Base-by-base conservation (phyloP, 345 rosid species). In the Zanthoxylum bungeanum region DNA sequence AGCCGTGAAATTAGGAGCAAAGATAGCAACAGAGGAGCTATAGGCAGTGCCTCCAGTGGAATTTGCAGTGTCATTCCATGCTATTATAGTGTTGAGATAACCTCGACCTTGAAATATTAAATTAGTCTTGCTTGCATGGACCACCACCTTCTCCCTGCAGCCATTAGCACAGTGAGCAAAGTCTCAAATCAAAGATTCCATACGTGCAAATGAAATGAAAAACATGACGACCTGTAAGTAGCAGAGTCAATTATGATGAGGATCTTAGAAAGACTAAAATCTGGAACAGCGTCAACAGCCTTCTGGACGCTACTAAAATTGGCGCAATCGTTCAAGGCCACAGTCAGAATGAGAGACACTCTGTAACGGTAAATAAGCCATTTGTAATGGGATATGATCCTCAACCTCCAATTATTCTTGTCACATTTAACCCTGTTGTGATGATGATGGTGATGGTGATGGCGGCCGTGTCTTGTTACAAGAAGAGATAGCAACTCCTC, bases 21-120 rank as follows among this genome's bases (percentile, higher is more conserved):
- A 87, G n/a, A 93, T 70, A 61, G 81, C 75, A 70, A 88, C 81
- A 0, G 98, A 89, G 77, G 93, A 77, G 67, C 91, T 89, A 66
- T 85, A 66, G 19, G 76, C 69, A 22, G 96, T 93, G 60, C 87
- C 84, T 72, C 96, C 96, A 0, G 88, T 68, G 9, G 98, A 91
- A 75, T 88, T 85, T 0, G 97, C 89, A 16, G 97, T 93, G 71
- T 89, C 97, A n/a, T 91, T 88, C 98, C 98, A 91, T 51, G 76
- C 83, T 7, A 91, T 84, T 24, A 80, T 80, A 33, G 96, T 91
- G 73, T 77, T 86, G 44, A 78, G 73, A 49, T 83, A 87, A 37
- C 92, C 89, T 66, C 87, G 83, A 19, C 98, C 97, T 85, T 85
- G 88, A 25, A 93, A 34, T 75, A 89, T 82, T 63, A 93, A 52